These are phyloP conservation scores for Ruellia speciosa DNA, from an alignment of 305 asterid species.

Conservation along the genomic window DNA sequence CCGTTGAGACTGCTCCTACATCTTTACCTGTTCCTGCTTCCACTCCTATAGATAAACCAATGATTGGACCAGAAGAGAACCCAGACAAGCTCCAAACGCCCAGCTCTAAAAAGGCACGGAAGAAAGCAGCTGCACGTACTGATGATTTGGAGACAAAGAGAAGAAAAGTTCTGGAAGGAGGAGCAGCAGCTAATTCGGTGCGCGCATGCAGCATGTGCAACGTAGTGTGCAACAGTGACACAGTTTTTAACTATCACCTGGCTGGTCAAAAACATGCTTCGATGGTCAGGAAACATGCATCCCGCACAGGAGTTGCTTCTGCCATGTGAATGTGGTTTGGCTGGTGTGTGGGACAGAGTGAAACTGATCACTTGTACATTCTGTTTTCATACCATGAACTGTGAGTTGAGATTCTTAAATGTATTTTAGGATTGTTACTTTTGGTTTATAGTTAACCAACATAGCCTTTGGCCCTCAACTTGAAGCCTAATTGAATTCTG, in stretches of 20 bases:
- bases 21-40: conserved; percentile 18
- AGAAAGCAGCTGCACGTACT: conserved; percentile 30
- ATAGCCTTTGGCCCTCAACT: neutral
- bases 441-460: neutral
- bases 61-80: conserved; percentile 47
- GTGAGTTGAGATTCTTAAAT: neutral
- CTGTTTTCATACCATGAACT: neutral
- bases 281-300: conserved; percentile 39
- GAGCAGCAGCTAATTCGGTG: conserved; percentile 50
- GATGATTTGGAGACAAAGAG: conserved; percentile 56
- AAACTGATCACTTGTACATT: conserved; percentile 20
- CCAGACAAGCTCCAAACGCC: conserved; percentile 27
- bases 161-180: conserved; percentile 53
- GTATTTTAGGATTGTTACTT: conserved; percentile 2
- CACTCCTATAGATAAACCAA: conserved; percentile 16
- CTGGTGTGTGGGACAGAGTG: conserved; percentile 8
- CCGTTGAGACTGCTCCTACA: conserved; percentile 14
- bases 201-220: conserved; percentile 49
- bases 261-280: conserved; percentile 67
- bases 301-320: conserved; percentile 25
- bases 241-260: conserved; percentile 52
- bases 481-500: too few relatives aligned
- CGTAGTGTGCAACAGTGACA: conserved; percentile 73
- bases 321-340: conserved; percentile 21
- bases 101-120: conserved; percentile 27